These are phyloP conservation scores for Penicillium sclerotiorum DNA, from an alignment of 2,329 filamentous ascomycete species.

Conservation along the genomic window DNA sequence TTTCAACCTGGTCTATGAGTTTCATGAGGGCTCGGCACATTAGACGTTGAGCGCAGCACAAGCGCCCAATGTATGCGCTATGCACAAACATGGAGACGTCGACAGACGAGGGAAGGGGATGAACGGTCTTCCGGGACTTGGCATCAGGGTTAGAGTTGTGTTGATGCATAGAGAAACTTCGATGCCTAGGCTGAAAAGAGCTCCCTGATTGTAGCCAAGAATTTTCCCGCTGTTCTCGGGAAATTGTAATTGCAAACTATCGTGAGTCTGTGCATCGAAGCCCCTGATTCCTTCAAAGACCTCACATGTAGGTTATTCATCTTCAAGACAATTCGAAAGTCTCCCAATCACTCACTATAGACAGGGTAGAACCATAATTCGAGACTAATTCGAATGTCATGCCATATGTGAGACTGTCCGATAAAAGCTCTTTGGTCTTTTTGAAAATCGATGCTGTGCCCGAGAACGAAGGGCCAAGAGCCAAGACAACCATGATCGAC, in stretches of 20 bases:
- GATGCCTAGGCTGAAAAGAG: constrained; percentile 26
- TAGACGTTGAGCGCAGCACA: neutral
- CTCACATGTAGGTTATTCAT: too few relatives aligned
- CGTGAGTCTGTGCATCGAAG: neutral
- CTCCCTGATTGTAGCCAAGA: constrained; percentile 16
- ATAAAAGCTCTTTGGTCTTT: too few relatives aligned
- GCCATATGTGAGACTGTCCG: neutral
- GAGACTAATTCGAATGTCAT: neutral
- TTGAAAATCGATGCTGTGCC: constrained; percentile 4
- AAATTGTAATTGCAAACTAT: neutral
- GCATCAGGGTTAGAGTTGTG: constrained; percentile 7
- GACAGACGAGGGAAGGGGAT: neutral
- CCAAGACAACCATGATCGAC: constrained; percentile 29
- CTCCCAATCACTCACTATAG: too few relatives aligned
- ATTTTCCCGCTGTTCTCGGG: neutral
- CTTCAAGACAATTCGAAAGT: too few relatives aligned
- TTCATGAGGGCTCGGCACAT: constrained; percentile 14
- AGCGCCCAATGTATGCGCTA: neutral
- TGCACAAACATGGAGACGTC: neutral
- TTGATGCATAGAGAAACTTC: constrained; percentile 14
- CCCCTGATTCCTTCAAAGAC: too few relatives aligned
- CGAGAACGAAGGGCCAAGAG: constrained; percentile 17
- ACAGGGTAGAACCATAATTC: too few relatives aligned
- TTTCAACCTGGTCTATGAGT: constrained; percentile 14
- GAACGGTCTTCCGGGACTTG: constrained; percentile 16